Percentiles rank a stretch among this genome's conserved stretches.
phyloP scores from a whole-genome alignment of 441 rosid species.

The Brassica balearica region DNA sequence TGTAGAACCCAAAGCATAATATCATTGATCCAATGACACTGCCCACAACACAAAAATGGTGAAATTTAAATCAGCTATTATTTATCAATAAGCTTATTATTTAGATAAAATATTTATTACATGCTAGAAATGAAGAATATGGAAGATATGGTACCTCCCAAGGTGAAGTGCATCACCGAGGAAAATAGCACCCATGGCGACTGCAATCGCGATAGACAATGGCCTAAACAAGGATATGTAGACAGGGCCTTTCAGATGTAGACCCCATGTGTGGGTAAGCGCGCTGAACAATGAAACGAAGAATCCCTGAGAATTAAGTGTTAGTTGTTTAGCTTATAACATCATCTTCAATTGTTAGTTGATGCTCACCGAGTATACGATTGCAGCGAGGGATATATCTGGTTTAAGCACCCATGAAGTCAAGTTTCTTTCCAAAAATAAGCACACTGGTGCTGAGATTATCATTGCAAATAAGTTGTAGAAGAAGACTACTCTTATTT shows the following conservation, averaged over 20 bases:
- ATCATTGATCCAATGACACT: conserved; percentile 38
- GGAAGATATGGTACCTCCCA: conserved; percentile 48
- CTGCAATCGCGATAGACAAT: conserved; percentile 53
- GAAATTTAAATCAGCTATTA: not conserved
- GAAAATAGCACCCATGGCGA: conserved; percentile 44
- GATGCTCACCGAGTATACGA: conserved; percentile 51
- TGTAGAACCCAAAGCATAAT: conserved; percentile 39
- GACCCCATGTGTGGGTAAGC: conserved; percentile 52
- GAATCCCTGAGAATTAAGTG: conserved; percentile 29
- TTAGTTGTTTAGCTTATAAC: not conserved
- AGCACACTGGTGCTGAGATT: conserved; percentile 48
- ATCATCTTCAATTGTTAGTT: conserved; percentile 1
- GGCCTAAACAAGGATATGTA: conserved; percentile 60
- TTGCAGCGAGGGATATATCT: conserved; percentile 45
- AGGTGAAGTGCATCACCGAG: conserved; percentile 59
- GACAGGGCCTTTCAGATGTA: conserved; percentile 53
- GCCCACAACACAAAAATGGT: conserved; percentile 12
- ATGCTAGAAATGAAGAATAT: not conserved
- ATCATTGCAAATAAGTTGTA: conserved; percentile 44
- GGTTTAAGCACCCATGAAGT: conserved; percentile 53
- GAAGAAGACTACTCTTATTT: conserved; percentile 52
- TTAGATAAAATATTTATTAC: not conserved
- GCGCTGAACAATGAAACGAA: conserved; percentile 27
- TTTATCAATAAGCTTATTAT: not conserved
- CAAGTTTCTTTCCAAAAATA: conserved; percentile 46